Evolutionary conservation across 495 filamentous ascomycete genomes (phyloP), one percentile per base, ranked within the genome.

Genomic region (Talaromyces wortmannii): DNA sequence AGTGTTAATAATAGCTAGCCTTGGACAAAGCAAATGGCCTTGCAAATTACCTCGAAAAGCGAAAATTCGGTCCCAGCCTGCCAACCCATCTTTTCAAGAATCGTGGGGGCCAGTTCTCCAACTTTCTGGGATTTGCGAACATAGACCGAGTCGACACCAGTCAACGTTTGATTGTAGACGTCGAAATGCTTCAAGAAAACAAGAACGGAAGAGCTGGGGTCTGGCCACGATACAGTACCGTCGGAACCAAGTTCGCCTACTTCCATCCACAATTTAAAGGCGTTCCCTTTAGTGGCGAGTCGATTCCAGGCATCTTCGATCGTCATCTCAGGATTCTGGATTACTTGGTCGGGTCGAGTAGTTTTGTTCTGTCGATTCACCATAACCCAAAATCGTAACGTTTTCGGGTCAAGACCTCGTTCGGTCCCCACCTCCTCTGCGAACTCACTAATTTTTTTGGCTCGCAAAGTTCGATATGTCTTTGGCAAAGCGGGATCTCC

Each of bases 331-430:
- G 80, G 71, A 54, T 94, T 88, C 56, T 78, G 78, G 48, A 97
- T 81, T 5, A 91, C 88, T 48, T 88, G 83, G 64, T 99, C 94
- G 0, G 95, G 94, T 29, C 94, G 82, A 45, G 87, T 86, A 0
- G 94, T 97, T 73, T 96, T 96, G 65, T 99, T 99, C 63, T 99
- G 94, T 8, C 94, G 89, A 62, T 96, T 97, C 0, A 99, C 95
- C 90, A 99, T 96, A 42, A 88, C 83, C 95, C 94, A 97, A 45
- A 96, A 78, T 31, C 94, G 83, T 17, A 97, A 68, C 32, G 78
- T 77, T 44, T 80, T 79, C 4, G 83, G 73, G 48, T 83, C 67
- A 16, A 76, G 42, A 3, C 71, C 75, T n/a, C 83, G 72, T 50
- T 95, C 86, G 17, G 81, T 73, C 0, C 87, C 92, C 51, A 96